Evolutionary conservation across 768 basidiomycete species (phyloP).

Genomic region (Auriscalpium vulgare): DNA sequence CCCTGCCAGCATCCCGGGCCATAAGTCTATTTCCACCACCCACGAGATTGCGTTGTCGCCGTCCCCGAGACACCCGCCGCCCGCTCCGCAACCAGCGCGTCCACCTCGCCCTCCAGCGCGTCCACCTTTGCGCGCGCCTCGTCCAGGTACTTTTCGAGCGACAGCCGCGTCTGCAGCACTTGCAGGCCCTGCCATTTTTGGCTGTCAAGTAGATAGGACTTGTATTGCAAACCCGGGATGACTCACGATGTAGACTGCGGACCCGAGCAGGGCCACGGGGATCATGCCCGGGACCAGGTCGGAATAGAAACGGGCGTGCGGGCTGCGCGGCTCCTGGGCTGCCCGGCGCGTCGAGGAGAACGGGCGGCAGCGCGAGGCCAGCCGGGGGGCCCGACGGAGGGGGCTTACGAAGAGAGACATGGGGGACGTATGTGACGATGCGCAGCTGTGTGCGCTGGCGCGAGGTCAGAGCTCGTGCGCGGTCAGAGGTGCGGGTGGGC

Average conservation of each 20-base stretch:
- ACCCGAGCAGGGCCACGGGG: slow-evolving; percentile 70
- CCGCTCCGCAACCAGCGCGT: slow-evolving; percentile 16
- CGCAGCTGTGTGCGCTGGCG: too few species aligned
- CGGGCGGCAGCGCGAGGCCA: background rate
- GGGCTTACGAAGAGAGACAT: too few species aligned
- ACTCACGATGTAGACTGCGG: slow-evolving; percentile 65
- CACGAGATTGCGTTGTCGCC: background rate
- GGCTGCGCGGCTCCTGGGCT: slow-evolving; percentile 27
- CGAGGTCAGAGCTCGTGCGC: too few species aligned
- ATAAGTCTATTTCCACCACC: background rate
- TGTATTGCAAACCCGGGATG: background rate
- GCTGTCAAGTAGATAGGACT: slow-evolving; percentile 2
- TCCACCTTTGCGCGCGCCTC: slow-evolving; percentile 47
- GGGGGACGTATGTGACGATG: too few species aligned
- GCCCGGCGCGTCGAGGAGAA: background rate
- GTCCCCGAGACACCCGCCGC: background rate
- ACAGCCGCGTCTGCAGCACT: slow-evolving; percentile 50
- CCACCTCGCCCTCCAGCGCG: slow-evolving; percentile 53
- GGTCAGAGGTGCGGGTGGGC: too few species aligned
- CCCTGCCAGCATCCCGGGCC: background rate
- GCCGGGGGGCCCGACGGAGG: background rate
- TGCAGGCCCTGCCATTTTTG: slow-evolving; percentile 47
- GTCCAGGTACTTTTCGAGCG: slow-evolving; percentile 65
- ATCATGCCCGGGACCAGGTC: slow-evolving; percentile 69
- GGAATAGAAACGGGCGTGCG: slow-evolving; percentile 62